Conservation (phyloP, 768 basidiomycete species). For the Auricularia cornea region DNA sequence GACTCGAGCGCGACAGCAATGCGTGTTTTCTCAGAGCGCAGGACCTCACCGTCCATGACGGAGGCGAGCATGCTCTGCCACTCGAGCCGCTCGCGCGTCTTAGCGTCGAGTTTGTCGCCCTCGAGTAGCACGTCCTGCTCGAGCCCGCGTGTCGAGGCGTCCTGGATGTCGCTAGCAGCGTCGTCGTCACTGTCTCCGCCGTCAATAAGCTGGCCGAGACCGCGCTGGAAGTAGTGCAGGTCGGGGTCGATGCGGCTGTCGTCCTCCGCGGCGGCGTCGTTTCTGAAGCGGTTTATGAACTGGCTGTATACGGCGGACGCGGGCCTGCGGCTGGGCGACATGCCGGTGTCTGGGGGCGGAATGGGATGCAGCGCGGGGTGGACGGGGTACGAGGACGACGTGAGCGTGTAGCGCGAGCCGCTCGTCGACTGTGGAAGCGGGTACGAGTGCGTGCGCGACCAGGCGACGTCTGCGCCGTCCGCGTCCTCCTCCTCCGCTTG, state of each 20-base stretch:
- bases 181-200: conserved; percentile 75
- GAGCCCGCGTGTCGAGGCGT: conserved; percentile 18
- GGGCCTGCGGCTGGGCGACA: conserved; percentile 12
- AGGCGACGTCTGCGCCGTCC: conserved; percentile 31
- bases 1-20: conserved; percentile 74
- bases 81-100: conserved; percentile 77
- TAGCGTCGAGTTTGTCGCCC: conserved; percentile 56
- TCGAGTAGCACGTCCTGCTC: conserved; percentile 46
- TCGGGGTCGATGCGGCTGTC: conserved; percentile 77
- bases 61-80: conserved; percentile 96
- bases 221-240: conserved; percentile 70
- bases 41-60: conserved; percentile 87
- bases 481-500: conserved; percentile 37
- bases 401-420: conserved; percentile 16
- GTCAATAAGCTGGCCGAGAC: conserved; percentile 55
- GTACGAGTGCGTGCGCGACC: conserved; percentile 2
- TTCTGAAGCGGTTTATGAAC: conserved; percentile 69
- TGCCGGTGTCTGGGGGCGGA: conserved; percentile 15
- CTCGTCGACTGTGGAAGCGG: not conserved
- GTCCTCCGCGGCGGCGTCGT: conserved; percentile 49
- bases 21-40: conserved; percentile 90
- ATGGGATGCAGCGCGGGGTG: conserved; percentile 8
- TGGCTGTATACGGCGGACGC: conserved; percentile 55
- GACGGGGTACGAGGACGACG: conserved; percentile 23
- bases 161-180: conserved; percentile 21